Evolutionary conservation across 441 rosid genomes (phyloP).

Genomic region (Erodium texanum): DNA sequence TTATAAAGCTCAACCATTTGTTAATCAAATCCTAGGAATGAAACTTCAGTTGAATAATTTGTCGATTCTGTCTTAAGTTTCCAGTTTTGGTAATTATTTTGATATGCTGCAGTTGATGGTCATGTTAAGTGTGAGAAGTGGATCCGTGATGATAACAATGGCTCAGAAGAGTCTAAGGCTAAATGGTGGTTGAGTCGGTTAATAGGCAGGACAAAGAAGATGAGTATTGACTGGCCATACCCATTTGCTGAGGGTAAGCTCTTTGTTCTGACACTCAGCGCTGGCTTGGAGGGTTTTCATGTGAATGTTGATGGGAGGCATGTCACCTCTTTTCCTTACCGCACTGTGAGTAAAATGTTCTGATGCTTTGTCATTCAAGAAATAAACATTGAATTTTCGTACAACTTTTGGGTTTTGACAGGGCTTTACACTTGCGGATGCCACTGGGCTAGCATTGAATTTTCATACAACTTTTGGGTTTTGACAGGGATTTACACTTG

Average conservation of each 20-base stretch:
- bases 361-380: conserved; percentile 2
- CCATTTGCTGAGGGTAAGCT: conserved; percentile 71
- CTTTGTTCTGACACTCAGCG: conserved; percentile 69
- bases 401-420: conserved; percentile 26
- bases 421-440: conserved; percentile 98
- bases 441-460: conserved; percentile 66
- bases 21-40: background rate
- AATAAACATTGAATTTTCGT: conserved; percentile 13
- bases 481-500: conserved; percentile 80
- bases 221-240: conserved; percentile 68
- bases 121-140: conserved; percentile 85
- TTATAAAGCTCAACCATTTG: background rate
- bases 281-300: conserved; percentile 88
- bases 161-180: conserved; percentile 51
- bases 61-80: background rate
- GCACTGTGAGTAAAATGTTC: conserved; percentile 46
- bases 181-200: conserved; percentile 77
- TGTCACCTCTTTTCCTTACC: conserved; percentile 76
- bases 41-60: conserved; percentile 1
- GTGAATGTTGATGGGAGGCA: conserved; percentile 76
- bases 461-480: conserved; percentile 19
- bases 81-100: conserved; percentile 16
- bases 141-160: conserved; percentile 66
- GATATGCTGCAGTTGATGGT: conserved; percentile 60
- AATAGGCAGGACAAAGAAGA: conserved; percentile 58